Base-by-base conservation (phyloP, 441 rosid species). In the Raphanus hybrid region DNA sequence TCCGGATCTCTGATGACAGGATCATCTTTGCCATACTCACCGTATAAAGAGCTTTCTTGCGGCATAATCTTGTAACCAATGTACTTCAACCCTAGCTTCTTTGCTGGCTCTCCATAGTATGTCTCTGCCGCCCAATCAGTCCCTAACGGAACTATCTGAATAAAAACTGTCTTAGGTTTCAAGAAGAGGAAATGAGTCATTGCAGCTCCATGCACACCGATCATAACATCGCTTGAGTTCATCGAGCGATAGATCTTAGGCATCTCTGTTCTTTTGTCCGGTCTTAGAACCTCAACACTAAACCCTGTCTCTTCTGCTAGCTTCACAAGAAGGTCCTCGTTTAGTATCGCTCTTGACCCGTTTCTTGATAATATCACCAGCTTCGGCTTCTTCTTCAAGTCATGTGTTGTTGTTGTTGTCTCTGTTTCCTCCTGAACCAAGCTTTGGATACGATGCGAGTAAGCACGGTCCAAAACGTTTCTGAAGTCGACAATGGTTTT, bases 121-220 rank as follows among this genome's bases (percentile, higher is more conserved):
- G 91, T 85, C 77, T 92, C 96, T 0, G 99, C 99, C 20, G 99
- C 94, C 99, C 98, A 92, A 6, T 89, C 93, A 1, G 97, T 92
- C 35, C 98, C 99, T 3, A 95, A 79, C 6, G 99, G 98, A 57
- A 95, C 82, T 10, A 95, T 88, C 81, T 95, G 99, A 62, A 95
- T 88, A 29, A 92, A 95, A 62, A 90, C 97, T 0, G 87, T 88
- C 32, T 89, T 87, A 0, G 98, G 94, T 75, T 63, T 90, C 93
- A 91, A 82, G 78, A 92, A 95, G 3, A 95, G 86, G 70, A 92
- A 89, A 75, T 95, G 99, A n/a, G 99, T 95, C 99, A 95, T 91
- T 37, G 98, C 97, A 5, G 99, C 99, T 69, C 99, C 98, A 63
- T 95, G 99, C 18, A 95, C 99, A 52, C 98, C 99, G 29, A 95